Conservation (phyloP, 2,329 filamentous ascomycete species). For the Stagonosporopsis cucurbitacearum region DNA sequence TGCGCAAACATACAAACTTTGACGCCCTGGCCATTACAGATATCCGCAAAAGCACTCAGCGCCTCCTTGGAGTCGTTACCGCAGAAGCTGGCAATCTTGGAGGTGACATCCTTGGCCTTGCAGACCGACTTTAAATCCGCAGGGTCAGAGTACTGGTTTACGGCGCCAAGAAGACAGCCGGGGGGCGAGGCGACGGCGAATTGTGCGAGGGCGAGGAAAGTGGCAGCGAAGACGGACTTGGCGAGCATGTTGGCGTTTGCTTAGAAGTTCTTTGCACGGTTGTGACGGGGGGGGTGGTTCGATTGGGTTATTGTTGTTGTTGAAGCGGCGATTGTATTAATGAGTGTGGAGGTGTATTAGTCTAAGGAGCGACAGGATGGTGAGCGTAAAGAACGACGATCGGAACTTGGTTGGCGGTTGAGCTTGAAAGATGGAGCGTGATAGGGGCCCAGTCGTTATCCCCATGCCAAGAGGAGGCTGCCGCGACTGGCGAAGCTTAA, state of each 20-base stretch:
- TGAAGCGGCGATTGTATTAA: conserved; percentile 4
- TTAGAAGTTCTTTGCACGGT: not conserved
- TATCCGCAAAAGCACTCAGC: conserved; percentile 36
- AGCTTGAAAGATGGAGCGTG: conserved; percentile 12
- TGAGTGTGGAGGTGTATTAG: conserved; percentile 16
- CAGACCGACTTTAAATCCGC: conserved; percentile 36
- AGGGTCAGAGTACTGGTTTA: conserved; percentile 39
- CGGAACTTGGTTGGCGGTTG: conserved; percentile 18
- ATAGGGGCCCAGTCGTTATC: conserved; percentile 16
- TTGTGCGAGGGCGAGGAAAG: conserved; percentile 33
- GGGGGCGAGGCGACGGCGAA: conserved; percentile 34
- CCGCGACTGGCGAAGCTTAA: conserved; percentile 6
- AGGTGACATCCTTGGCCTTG: conserved; percentile 35
- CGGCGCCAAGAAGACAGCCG: conserved; percentile 40
- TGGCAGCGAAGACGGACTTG: conserved; percentile 36
- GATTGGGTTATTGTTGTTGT: conserved; percentile 1
- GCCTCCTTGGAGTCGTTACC: conserved; percentile 31
- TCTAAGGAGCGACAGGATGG: conserved; percentile 27
- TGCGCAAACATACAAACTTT: conserved; percentile 41
- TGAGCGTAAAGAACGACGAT: conserved; percentile 24
- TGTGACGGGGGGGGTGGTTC: conserved; percentile 2
- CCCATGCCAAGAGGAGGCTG: conserved; percentile 14
- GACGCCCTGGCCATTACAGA: conserved; percentile 36
- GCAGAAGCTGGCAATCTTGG: conserved; percentile 34
- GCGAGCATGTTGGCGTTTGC: conserved; percentile 34